A percentile compares a stretch with the other conserved stretches of the same genome.
Evolutionary conservation across 257 asterid genomes (phyloP).

Genomic region (Agastache rugosa): DNA sequence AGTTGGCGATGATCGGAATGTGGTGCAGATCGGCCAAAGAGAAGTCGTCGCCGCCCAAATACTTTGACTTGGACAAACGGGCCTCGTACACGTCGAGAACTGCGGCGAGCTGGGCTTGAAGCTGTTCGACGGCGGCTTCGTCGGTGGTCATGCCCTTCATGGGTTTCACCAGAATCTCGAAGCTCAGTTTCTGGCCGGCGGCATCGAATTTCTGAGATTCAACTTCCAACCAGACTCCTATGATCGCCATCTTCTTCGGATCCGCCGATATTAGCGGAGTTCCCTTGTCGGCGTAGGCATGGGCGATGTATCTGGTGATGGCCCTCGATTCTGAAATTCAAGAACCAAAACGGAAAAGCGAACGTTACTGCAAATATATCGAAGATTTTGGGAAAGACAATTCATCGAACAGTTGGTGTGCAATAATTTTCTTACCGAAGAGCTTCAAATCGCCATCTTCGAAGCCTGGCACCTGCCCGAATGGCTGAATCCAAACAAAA

Average conservation of each 20-base stretch:
- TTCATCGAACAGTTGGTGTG: not conserved
- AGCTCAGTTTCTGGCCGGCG: conserved; percentile 29
- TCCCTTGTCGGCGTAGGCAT: conserved; percentile 48
- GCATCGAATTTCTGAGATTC: conserved; percentile 44
- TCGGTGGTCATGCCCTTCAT: conserved; percentile 36
- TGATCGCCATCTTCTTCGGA: conserved; percentile 41
- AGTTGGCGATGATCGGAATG: conserved; percentile 46
- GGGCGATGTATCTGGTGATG: conserved; percentile 45
- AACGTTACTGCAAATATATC: no score
- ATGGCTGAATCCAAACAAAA: conserved; percentile 42
- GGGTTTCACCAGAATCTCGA: conserved; percentile 46
- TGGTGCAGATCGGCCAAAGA: conserved; percentile 60
- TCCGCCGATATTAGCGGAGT: conserved; percentile 35
- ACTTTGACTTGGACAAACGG: conserved; percentile 48
- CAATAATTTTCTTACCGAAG: conserved; percentile 39
- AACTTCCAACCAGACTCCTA: conserved; percentile 47
- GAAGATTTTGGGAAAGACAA: not conserved
- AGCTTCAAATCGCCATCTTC: conserved; percentile 58
- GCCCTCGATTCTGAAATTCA: conserved; percentile 48
- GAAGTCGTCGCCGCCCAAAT: conserved; percentile 53
- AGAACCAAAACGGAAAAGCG: no score
- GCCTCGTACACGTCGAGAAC: conserved; percentile 66
- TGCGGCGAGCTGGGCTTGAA: conserved; percentile 33
- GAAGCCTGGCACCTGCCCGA: conserved; percentile 57
- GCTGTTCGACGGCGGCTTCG: conserved; percentile 33